These are phyloP conservation scores for Amylostereum chailletii DNA, from an alignment of 1,284 basidiomycete species.

Conservation along the genomic window DNA sequence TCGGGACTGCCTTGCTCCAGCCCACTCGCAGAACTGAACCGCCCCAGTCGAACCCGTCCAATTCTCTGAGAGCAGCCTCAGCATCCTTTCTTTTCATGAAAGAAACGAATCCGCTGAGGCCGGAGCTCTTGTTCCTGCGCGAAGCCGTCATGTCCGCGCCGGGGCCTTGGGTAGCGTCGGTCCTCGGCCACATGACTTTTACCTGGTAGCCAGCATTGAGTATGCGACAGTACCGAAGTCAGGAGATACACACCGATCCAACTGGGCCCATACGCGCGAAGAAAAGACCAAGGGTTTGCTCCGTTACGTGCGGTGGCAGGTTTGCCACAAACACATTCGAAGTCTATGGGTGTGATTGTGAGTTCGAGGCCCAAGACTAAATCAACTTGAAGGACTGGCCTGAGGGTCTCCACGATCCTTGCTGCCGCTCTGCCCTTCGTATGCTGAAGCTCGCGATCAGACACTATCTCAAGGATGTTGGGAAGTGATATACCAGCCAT, in stretches of 20 bases:
- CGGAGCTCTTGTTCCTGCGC: conserved; percentile 57
- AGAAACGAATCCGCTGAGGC: conserved; percentile 90
- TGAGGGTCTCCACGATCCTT: conserved; percentile 81
- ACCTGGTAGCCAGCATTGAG: conserved; percentile 36
- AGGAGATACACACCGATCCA: conserved; percentile 17
- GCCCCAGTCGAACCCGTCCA: conserved; percentile 90
- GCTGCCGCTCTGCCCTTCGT: conserved; percentile 82
- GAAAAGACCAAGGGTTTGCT: conserved; percentile 77
- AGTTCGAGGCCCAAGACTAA: conserved; percentile 19
- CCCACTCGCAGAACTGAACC: conserved; percentile 79
- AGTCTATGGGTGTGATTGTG: conserved; percentile 40
- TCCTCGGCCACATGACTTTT: conserved; percentile 94
- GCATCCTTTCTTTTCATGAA: conserved; percentile 92
- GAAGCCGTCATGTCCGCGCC: conserved; percentile 69
- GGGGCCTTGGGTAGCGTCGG: conserved; percentile 51
- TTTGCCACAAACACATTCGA: conserved; percentile 94
- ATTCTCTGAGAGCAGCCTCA: conserved; percentile 76
- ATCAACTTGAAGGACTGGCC: conserved; percentile 28
- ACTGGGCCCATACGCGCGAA: conserved; percentile 64
- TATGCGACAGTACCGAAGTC: neutral
- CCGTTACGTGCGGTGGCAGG: conserved; percentile 77
- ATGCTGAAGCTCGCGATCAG: conserved; percentile 36
- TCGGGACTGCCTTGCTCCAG: conserved; percentile 92
- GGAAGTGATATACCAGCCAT: conserved; percentile 55
- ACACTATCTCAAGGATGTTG: neutral